phyloP scores from a whole-genome alignment of 441 rosid species.

The Gossypium davidsonii region DNA sequence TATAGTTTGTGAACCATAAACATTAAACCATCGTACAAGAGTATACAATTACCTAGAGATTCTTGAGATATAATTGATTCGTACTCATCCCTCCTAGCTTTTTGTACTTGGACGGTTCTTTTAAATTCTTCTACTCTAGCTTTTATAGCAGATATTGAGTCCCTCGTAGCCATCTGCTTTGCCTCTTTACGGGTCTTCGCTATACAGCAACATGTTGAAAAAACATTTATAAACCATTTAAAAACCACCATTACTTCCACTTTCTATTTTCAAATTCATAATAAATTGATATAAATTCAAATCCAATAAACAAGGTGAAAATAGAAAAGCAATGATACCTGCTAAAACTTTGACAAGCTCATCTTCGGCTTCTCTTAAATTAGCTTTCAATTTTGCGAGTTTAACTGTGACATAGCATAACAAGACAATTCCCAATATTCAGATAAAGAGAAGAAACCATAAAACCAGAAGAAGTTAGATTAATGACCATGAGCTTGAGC shows the following conservation, averaged over 20 bases:
- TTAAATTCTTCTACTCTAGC: slow-evolving; percentile 48
- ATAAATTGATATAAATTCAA: not conserved
- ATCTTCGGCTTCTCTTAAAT: slow-evolving; percentile 70
- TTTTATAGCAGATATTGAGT: slow-evolving; percentile 50
- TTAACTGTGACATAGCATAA: slow-evolving; percentile 24
- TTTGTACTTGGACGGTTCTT: slow-evolving; percentile 37
- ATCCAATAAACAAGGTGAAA: not conserved
- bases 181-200: slow-evolving; percentile 86
- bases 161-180: slow-evolving; percentile 54
- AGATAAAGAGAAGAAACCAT: slow-evolving; percentile 20
- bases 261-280: slow-evolving; percentile 4
- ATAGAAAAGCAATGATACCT: slow-evolving; percentile 35
- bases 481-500: slow-evolving; percentile 46
- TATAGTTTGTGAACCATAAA: not conserved
- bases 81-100: slow-evolving; percentile 50
- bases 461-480: not conserved
- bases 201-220: slow-evolving; percentile 22
- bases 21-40: not conserved
- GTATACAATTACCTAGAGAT: slow-evolving; percentile 35
- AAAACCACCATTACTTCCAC: not conserved
- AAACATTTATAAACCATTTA: not conserved
- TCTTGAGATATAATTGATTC: slow-evolving; percentile 44
- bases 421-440: not conserved
- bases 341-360: slow-evolving; percentile 72
- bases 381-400: slow-evolving; percentile 43